Evolutionary conservation across 257 asterid species (phyloP).

Genomic region (Rubia yunnanensis): DNA sequence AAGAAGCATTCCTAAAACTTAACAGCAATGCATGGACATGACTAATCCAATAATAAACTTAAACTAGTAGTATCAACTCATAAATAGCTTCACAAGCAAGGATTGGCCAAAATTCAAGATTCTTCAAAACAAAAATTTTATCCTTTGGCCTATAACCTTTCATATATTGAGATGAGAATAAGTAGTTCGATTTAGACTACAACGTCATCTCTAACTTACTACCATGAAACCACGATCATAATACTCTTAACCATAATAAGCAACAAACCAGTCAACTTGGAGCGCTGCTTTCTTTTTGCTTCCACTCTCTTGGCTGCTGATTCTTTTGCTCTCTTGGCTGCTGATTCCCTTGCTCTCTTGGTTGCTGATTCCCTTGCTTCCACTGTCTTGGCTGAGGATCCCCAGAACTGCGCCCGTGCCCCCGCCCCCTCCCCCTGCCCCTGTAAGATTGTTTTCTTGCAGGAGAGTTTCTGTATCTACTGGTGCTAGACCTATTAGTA

Average conservation of each 20-base stretch:
- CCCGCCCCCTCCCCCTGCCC: not conserved
- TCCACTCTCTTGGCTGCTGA: not conserved
- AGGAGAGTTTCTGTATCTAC: conserved; percentile 33
- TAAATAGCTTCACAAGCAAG: not conserved
- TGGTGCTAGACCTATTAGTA: conserved; percentile 32
- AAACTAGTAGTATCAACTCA: not conserved
- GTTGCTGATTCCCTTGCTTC: conserved; percentile 26
- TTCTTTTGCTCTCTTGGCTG: not conserved
- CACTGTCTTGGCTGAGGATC: conserved; percentile 51
- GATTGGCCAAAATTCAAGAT: not conserved
- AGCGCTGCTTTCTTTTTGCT: not conserved
- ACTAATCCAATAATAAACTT: not conserved
- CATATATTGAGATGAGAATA: not conserved
- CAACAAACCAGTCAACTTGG: conserved; percentile 4
- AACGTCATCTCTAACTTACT: not conserved
- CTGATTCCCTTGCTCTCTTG: conserved; percentile 22
- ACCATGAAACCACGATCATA: not conserved
- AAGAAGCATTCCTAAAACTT: not conserved
- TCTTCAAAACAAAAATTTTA: no score
- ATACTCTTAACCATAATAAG: not conserved
- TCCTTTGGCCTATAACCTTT: not conserved
- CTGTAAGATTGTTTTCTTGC: conserved; percentile 27
- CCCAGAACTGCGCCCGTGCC: conserved; percentile 35
- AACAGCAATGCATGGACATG: not conserved
- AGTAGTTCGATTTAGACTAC: not conserved